phyloP scores from a whole-genome alignment of 805 yeast genomes.

The Candida vaughaniae region DNA sequence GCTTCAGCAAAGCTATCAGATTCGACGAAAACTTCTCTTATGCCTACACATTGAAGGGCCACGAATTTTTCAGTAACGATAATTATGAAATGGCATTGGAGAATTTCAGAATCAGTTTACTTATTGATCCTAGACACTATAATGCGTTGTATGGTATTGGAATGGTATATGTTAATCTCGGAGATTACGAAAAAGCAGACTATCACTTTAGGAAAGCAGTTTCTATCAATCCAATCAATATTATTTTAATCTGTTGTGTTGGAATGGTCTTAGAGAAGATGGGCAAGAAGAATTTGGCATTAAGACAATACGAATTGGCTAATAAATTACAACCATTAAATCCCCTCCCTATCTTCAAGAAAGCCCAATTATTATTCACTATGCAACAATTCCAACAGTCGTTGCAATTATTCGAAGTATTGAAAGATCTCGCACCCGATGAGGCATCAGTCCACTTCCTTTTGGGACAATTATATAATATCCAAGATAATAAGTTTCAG shows the following conservation, averaged over 20 bases:
- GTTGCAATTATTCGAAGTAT: constrained; percentile 66
- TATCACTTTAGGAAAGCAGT: constrained; percentile 85
- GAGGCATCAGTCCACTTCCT: constrained; percentile 92
- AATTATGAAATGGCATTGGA: constrained; percentile 87
- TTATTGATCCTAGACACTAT: constrained; percentile 78
- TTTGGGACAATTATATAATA: constrained; percentile 81
- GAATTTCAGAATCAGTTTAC: constrained; percentile 74
- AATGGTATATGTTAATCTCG: constrained; percentile 84
- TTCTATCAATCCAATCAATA: constrained; percentile 85
- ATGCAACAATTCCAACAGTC: constrained; percentile 74
- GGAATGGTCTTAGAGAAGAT: constrained; percentile 89
- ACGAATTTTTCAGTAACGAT: constrained; percentile 84
- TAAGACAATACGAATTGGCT: constrained; percentile 80
- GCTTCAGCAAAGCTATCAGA: constrained; percentile 76
- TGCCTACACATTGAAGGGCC: constrained; percentile 92
- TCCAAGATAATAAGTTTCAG: constrained; percentile 65
- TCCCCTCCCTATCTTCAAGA: constrained; percentile 83
- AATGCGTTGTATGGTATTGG: constrained; percentile 96
- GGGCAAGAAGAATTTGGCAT: constrained; percentile 66
- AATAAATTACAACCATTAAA: constrained; percentile 79
- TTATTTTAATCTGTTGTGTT: constrained; percentile 85
- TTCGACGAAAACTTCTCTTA: constrained; percentile 72
- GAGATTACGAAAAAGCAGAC: constrained; percentile 81
- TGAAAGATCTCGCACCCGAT: constrained; percentile 81
- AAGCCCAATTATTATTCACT: constrained; percentile 75